A percentile compares a stretch with the other conserved stretches of the same genome.
These are phyloP conservation scores for Nemophila menziesii DNA, from an alignment of 257 asterid genomes.

Conservation along the genomic window DNA sequence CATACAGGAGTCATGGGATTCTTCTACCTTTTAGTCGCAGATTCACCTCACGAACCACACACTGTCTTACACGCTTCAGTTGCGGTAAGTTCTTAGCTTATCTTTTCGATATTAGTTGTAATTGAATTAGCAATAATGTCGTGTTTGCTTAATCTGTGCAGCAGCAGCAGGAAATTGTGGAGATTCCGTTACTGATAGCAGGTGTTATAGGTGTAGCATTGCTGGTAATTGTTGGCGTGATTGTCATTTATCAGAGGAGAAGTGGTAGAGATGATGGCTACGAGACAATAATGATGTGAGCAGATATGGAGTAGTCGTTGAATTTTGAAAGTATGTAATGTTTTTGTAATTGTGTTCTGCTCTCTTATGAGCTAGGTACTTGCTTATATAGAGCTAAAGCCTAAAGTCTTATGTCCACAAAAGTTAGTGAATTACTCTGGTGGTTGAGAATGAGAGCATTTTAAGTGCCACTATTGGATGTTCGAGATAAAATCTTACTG, in stretches of 20 bases:
- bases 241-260: slow-evolving; percentile 11
- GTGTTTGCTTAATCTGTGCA: slow-evolving; percentile 14
- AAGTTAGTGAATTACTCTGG: no score
- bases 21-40: slow-evolving; percentile 20
- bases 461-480: no score
- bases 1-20: slow-evolving; percentile 34
- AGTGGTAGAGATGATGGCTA: slow-evolving; percentile 27
- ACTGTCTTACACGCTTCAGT: not conserved
- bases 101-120: no score
- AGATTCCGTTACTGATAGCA: slow-evolving; percentile 2
- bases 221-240: slow-evolving; percentile 19
- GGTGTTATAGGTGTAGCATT: slow-evolving; percentile 17
- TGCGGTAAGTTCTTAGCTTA: not conserved
- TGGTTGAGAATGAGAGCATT: no score
- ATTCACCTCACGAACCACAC: slow-evolving; percentile 1
- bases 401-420: no score
- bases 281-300: slow-evolving; percentile 16
- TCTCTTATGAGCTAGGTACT: no score
- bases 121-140: no score
- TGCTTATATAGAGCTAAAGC: no score
- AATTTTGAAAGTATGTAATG: no score
- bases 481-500: no score
- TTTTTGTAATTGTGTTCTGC: no score
- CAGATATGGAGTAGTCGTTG: no score
- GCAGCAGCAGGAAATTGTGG: slow-evolving; percentile 15